phyloP scores from a whole-genome alignment of 495 filamentous ascomycete genomes.

The Aspergillus diversus region DNA sequence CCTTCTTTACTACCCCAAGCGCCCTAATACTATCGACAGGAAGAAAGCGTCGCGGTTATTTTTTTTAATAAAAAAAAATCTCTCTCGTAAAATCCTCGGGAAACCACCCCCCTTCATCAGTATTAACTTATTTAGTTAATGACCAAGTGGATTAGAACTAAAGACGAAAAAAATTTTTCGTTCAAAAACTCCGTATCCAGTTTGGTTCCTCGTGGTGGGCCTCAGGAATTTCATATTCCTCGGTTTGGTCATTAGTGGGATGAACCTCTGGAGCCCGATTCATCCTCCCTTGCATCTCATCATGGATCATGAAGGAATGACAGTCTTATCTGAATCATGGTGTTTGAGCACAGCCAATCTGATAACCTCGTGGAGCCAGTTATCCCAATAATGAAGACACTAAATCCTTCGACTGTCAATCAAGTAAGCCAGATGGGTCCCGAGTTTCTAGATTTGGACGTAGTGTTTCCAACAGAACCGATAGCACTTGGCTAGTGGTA shows the following conservation, averaged over 20 bases:
- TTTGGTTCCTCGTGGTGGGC: constrained; percentile 3
- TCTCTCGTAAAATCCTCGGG: too few relatives aligned
- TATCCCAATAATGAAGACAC: constrained; percentile 22
- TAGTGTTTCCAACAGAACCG: constrained; percentile 10
- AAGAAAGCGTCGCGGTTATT: not conserved
- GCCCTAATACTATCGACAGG: not conserved
- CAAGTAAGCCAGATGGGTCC: not conserved
- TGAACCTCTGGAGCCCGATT: not conserved
- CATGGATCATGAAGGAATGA: too few relatives aligned
- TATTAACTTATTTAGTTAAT: not conserved
- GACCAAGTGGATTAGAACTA: not conserved
- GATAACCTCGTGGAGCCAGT: constrained; percentile 4
- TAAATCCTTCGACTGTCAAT: constrained; percentile 17
- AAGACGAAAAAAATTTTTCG: not conserved
- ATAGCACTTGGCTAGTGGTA: constrained; percentile 13
- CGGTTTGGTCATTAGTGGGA: not conserved
- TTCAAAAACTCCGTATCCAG: constrained; percentile 4
- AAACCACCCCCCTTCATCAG: not conserved
- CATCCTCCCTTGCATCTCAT: not conserved
- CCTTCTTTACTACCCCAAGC: not conserved
- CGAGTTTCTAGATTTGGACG: constrained; percentile 5
- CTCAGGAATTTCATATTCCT: not conserved
- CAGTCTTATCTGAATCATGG: not conserved
- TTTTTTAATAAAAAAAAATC: not conserved
- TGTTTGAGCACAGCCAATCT: constrained; percentile 11